A percentile compares a stretch with the other conserved stretches of the same genome.
Conservation (phyloP, 768 basidiomycete species). For the Mycena crocata region DNA sequence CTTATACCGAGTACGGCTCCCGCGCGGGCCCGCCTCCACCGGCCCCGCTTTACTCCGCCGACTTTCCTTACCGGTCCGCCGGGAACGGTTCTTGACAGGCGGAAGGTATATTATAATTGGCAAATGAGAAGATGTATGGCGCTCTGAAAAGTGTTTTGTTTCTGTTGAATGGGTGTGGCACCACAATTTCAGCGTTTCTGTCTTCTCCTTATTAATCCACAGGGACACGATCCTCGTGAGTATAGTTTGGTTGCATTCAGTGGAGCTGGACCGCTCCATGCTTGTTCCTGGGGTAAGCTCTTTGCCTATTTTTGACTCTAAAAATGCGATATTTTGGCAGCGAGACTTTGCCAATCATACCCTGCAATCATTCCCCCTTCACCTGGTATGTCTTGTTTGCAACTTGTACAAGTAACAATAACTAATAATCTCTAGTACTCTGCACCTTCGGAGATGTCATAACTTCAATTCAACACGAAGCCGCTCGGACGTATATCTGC, state of each 20-base stretch:
- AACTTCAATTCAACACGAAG: conserved; percentile 42
- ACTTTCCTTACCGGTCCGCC: too few species aligned
- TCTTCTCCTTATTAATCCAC: background rate
- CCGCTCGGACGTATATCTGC: conserved; percentile 37
- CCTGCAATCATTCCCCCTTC: conserved; percentile 44
- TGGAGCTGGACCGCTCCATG: conserved; percentile 42
- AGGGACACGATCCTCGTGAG: conserved; percentile 45
- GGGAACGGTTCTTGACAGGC: too few species aligned
- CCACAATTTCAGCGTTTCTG: background rate
- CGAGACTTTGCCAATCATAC: conserved; percentile 36
- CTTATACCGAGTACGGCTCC: too few species aligned
- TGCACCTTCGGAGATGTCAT: conserved; percentile 46
- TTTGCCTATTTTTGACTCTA: background rate
- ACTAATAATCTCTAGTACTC: conserved; percentile 35
- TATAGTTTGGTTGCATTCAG: conserved; percentile 45
- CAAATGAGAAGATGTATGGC: conserved; percentile 45
- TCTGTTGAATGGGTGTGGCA: conserved; percentile 38
- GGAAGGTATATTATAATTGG: conserved; percentile 42
- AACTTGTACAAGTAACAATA: background rate
- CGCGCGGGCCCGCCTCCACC: too few species aligned
- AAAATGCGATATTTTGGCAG: background rate
- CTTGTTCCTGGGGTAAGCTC: conserved; percentile 38
- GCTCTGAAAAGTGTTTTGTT: conserved; percentile 43
- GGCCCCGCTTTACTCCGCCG: too few species aligned
- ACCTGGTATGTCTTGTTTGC: conserved; percentile 34